phyloP scores from a whole-genome alignment of 768 basidiomycete species.

The Trametes maxima region DNA sequence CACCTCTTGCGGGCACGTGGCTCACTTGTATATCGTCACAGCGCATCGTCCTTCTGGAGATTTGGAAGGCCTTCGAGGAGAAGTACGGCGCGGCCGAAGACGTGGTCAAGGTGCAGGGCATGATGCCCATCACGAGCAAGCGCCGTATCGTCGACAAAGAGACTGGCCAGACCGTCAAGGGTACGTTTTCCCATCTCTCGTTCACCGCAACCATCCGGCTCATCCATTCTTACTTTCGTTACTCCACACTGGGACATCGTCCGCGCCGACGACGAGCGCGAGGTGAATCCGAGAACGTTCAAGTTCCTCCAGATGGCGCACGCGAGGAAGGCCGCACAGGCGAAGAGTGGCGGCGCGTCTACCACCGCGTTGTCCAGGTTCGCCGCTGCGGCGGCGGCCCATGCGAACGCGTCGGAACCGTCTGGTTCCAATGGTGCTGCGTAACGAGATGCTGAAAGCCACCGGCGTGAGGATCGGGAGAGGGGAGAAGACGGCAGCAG shows the following conservation, averaged over 20 bases:
- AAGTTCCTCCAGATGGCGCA: slow-evolving; percentile 96
- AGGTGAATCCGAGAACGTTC: slow-evolving; percentile 90
- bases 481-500: slow-evolving; percentile 12
- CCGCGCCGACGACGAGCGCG: slow-evolving; percentile 95
- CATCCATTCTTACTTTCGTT: neutral
- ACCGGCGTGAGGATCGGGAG: neutral
- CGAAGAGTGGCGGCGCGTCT: slow-evolving; percentile 38
- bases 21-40: slow-evolving; percentile 31
- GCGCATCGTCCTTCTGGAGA: slow-evolving; percentile 90
- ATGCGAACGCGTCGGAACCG: slow-evolving; percentile 10
- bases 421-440: neutral
- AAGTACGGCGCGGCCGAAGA: slow-evolving; percentile 73
- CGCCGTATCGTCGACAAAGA: slow-evolving; percentile 81
- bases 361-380: slow-evolving; percentile 49
- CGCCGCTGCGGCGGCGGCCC: slow-evolving; percentile 33
- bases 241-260: slow-evolving; percentile 87
- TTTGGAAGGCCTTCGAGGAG: slow-evolving; percentile 95
- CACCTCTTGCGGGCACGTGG: neutral
- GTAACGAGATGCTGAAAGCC: neutral
- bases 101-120: slow-evolving; percentile 79
- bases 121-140: slow-evolving; percentile 93
- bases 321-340: slow-evolving; percentile 74
- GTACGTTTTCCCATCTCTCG: slow-evolving; percentile 41
- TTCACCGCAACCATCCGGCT: neutral
- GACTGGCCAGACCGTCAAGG: slow-evolving; percentile 77